Percentiles rank a stretch among this genome's conserved stretches.
Evolutionary conservation across 2,329 filamentous ascomycete species (phyloP).

Genomic region (Fusarium sp.): DNA sequence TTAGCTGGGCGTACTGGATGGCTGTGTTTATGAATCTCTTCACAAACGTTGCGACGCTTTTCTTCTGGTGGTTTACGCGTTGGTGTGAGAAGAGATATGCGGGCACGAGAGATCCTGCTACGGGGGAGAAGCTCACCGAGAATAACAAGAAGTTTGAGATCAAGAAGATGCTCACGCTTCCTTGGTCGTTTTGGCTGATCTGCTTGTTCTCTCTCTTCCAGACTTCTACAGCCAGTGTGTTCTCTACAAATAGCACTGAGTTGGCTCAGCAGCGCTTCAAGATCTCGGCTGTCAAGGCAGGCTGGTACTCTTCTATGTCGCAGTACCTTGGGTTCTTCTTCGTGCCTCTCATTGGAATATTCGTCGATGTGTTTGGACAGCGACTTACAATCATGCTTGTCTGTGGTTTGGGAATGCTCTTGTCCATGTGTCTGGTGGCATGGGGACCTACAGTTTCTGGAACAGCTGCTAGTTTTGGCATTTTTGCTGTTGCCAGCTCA

Average conservation of each 20-base stretch:
- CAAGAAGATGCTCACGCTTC: conserved; percentile 67
- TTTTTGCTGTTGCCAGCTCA: conserved; percentile 68
- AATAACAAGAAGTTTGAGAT: conserved; percentile 70
- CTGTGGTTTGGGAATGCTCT: conserved; percentile 62
- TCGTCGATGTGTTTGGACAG: conserved; percentile 69
- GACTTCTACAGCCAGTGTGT: conserved; percentile 68
- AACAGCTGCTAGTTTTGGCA: conserved; percentile 70
- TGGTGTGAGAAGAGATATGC: conserved; percentile 63
- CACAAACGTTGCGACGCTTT: conserved; percentile 66
- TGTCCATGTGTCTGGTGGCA: conserved; percentile 67
- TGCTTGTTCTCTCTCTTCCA: conserved; percentile 69
- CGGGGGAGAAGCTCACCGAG: conserved; percentile 70
- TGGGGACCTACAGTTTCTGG: conserved; percentile 64
- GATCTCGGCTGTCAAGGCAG: conserved; percentile 66
- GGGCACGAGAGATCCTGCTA: conserved; percentile 65
- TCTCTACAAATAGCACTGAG: conserved; percentile 70
- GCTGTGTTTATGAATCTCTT: conserved; percentile 74
- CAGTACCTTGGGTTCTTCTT: conserved; percentile 71
- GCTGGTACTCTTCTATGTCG: conserved; percentile 70
- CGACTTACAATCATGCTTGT: conserved; percentile 67
- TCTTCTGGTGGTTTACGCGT: conserved; percentile 69
- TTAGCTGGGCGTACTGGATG: conserved; percentile 73
- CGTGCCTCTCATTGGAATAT: conserved; percentile 67
- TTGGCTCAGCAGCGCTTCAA: conserved; percentile 71
- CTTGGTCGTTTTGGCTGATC: conserved; percentile 71